Evolutionary conservation across 768 basidiomycete genomes (phyloP).

Genomic region (Daedaleopsis nitida): DNA sequence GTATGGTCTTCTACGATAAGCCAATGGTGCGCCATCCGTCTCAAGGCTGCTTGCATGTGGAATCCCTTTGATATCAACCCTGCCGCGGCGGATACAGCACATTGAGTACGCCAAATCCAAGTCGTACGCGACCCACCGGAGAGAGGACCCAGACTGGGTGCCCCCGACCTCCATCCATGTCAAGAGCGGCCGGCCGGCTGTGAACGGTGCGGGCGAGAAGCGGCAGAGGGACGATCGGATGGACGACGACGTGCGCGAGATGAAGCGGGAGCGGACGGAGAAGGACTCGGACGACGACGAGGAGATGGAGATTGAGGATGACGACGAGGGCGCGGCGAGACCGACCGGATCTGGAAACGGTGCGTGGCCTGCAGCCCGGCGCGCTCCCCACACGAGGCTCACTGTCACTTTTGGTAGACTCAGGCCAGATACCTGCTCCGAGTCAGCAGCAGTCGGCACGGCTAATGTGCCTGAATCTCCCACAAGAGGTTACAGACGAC

Average conservation of each 20-base stretch:
- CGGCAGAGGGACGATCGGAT: constrained; percentile 65
- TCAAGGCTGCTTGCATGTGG: constrained; percentile 26
- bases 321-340: constrained; percentile 55
- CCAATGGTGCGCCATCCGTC: constrained; percentile 65
- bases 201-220: constrained; percentile 50
- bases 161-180: constrained; percentile 69
- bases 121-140: constrained; percentile 80
- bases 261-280: constrained; percentile 72
- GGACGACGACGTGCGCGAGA: constrained; percentile 51
- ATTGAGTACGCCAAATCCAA: constrained; percentile 90
- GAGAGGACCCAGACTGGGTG: constrained; percentile 81
- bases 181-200: constrained; percentile 33
- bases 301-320: constrained; percentile 95
- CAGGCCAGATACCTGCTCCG: constrained; percentile 45
- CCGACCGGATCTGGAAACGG: constrained; percentile 31
- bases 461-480: constrained; percentile 82
- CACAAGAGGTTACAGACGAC: constrained; percentile 86
- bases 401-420: neutral
- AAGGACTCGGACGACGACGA: constrained; percentile 51
- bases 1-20: constrained; percentile 92
- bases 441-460: constrained; percentile 59
- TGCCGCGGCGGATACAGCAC: constrained; percentile 50
- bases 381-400: neutral
- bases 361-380: constrained; percentile 1
- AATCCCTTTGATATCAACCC: constrained; percentile 31